Evolutionary conservation across 176 grass and related monocot species (phyloP), one percentile per base, ranked within the genome.

Genomic region (Miscanthus lutarioriparius): DNA sequence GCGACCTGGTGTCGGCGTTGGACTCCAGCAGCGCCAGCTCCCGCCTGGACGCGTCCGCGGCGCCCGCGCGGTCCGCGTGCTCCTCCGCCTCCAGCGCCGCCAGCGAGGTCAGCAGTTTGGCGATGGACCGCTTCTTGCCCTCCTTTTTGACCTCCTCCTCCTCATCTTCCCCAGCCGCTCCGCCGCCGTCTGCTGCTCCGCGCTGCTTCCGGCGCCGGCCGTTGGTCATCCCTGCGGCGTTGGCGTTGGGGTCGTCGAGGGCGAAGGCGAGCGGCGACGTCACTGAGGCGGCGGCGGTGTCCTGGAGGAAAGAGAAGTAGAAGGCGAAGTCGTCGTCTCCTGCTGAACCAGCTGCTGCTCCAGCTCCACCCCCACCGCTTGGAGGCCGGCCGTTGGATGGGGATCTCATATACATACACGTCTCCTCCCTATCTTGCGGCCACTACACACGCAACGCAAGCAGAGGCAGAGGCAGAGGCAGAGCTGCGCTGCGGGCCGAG

Each of bases 281-380:
- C 26, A 39, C 45, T 14, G 25, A 61, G 56, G 56, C 62, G 0
- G 54, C 47, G 13, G 86, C 72, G 67, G 87, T 25, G 68, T 92
- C 89, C 82, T 97, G 89, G 69, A 97, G 88, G 79, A 92, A 90
- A 10, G 91, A 92, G 85, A 41, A 90, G 85, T 97, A 97, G 70
- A 89, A 92, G 71, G 94, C 92, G 82, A 92, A 87, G 53, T 91
- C 93, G 83, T 95, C 93, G 78, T 90, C 82, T 7, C 3, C 44
- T 47, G 44, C 53, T 25, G 25, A 15, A 78, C 12, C 49, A 10
- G 36, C 49, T 45, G 54, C n/a, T n/a, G n/a, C 17, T 26, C 22
- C 56, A 0, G 20, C 54, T 61, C 45, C 86, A 2, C 71, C 79
- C 28, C 73, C 84, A 74, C 15, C 72, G 84, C 32, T 83, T 62